Conservation (phyloP, 106 monocot species). For the Acorus calamus region DNA sequence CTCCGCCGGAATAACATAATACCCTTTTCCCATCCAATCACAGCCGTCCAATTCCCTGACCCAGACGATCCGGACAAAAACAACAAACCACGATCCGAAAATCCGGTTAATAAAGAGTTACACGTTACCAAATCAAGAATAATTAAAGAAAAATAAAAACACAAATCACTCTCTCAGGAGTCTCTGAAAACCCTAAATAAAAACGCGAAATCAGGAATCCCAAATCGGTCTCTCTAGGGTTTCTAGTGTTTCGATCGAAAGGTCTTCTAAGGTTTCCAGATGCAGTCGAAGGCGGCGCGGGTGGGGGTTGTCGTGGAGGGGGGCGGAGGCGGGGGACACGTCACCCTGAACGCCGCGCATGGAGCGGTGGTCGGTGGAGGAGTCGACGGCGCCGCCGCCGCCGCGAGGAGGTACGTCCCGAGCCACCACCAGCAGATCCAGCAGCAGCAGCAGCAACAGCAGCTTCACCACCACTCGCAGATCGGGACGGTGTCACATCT, state of each 20-base stretch:
- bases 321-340: constrained; percentile 10
- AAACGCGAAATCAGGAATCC: too few relatives aligned
- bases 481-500: constrained; percentile 52
- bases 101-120: too few relatives aligned
- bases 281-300: constrained; percentile 43
- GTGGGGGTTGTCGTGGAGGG: constrained; percentile 19
- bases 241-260: constrained; percentile 1
- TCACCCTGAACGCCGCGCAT: constrained; percentile 30
- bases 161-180: too few relatives aligned
- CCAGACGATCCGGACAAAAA: too few relatives aligned
- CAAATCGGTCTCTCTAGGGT: not conserved
- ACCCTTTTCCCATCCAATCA: too few relatives aligned
- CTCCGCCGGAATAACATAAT: too few relatives aligned
- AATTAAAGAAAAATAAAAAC: too few relatives aligned
- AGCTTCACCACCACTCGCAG: constrained; percentile 47
- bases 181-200: too few relatives aligned
- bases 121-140: too few relatives aligned
- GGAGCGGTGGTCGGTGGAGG: constrained; percentile 9
- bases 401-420: constrained; percentile 23
- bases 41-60: too few relatives aligned
- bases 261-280: constrained; percentile 6
- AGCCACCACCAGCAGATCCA: constrained; percentile 3
- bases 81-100: too few relatives aligned
- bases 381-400: constrained; percentile 14
- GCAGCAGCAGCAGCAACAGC: constrained; percentile 17